phyloP scores from a whole-genome alignment of 73 alveolate genomes.

The Durusdinium trenchii region DNA sequence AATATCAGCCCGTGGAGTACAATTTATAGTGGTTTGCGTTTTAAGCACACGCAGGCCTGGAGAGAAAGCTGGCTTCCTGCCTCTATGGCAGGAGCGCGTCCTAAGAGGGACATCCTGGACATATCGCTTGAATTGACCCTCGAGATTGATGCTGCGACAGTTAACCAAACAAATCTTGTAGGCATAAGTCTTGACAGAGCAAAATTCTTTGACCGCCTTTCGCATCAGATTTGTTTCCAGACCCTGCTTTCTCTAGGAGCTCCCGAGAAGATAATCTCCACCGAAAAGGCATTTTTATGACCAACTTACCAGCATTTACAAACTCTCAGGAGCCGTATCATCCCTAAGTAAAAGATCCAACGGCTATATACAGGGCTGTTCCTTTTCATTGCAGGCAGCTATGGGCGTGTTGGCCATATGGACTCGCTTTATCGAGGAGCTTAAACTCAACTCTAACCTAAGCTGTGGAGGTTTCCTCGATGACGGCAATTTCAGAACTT shows the following conservation, averaged over 20 bases:
- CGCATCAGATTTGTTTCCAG: too few relatives aligned
- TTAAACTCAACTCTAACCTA: background rate
- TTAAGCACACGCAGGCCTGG: background rate
- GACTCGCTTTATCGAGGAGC: too few relatives aligned
- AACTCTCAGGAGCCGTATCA: too few relatives aligned
- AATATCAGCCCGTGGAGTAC: background rate
- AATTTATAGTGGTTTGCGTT: background rate
- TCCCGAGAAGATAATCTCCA: too few relatives aligned
- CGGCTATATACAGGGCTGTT: too few relatives aligned
- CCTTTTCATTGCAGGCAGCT: too few relatives aligned
- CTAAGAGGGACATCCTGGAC: background rate
- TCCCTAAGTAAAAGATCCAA: too few relatives aligned
- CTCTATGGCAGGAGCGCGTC: background rate
- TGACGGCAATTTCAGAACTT: background rate
- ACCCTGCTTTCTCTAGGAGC: too few relatives aligned
- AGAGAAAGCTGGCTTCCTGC: background rate
- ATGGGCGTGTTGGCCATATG: too few relatives aligned
- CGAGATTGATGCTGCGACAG: background rate
- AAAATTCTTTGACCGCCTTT: background rate
- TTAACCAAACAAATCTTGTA: background rate
- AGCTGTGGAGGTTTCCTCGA: background rate
- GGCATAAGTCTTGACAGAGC: background rate
- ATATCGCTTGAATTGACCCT: background rate
- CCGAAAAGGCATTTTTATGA: too few relatives aligned
- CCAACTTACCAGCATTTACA: too few relatives aligned